phyloP scores from a whole-genome alignment of 768 basidiomycete species.

The Boletus fagicola region DNA sequence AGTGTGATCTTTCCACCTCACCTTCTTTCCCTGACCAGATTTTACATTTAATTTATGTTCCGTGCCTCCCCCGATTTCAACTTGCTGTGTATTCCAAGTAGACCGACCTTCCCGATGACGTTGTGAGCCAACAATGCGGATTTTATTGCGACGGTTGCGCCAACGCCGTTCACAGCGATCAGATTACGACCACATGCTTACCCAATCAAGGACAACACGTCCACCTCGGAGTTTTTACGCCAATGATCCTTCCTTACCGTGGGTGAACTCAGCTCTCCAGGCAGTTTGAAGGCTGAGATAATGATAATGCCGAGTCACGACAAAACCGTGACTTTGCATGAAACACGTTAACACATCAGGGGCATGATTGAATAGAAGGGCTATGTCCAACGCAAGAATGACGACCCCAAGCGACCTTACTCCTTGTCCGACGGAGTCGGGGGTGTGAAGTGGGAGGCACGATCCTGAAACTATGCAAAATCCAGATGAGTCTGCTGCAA shows the following conservation, averaged over 20 bases:
- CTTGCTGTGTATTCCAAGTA: constrained; percentile 75
- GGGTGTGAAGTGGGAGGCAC: too few relatives aligned
- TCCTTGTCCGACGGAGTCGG: too few relatives aligned
- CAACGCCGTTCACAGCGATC: constrained; percentile 76
- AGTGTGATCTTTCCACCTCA: constrained; percentile 77
- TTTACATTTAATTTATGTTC: constrained; percentile 1
- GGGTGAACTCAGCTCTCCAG: constrained; percentile 70
- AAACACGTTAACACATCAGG: constrained; percentile 70
- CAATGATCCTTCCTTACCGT: constrained; percentile 60
- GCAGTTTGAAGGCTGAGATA: constrained; percentile 71
- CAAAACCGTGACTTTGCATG: constrained; percentile 66
- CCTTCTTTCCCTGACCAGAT: constrained; percentile 64
- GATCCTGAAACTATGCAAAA: too few relatives aligned
- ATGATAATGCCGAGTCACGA: constrained; percentile 69
- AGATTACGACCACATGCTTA: constrained; percentile 82
- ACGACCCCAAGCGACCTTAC: too few relatives aligned
- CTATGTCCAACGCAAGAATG: constrained; percentile 7
- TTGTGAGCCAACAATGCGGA: constrained; percentile 62
- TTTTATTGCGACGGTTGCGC: constrained; percentile 69
- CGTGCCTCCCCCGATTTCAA: neutral
- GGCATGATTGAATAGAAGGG: constrained; percentile 50
- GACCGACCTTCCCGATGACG: constrained; percentile 63
- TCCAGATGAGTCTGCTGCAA: too few relatives aligned
- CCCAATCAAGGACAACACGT: constrained; percentile 52
- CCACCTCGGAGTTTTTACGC: constrained; percentile 80